Conservation (phyloP, 1,139 yeast genomes). For the Blastobotrys raffinosifermentans region DNA sequence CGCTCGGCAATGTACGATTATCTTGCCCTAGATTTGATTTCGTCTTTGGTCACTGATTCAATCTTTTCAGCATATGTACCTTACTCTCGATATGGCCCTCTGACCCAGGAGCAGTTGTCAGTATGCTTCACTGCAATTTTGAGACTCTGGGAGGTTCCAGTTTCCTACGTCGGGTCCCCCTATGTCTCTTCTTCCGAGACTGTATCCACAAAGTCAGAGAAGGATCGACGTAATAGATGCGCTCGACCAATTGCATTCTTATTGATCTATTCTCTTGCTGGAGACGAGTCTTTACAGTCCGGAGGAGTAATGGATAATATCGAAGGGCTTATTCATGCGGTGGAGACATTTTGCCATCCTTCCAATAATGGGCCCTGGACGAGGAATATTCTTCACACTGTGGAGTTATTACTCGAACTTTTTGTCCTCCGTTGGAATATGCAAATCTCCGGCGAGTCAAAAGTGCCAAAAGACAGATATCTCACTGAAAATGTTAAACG, state of each 20-base stretch:
- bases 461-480: slow-evolving; percentile 38
- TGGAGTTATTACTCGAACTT: slow-evolving; percentile 37
- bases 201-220: slow-evolving; percentile 17
- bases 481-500: slow-evolving; percentile 45
- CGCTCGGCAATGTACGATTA: slow-evolving; percentile 58
- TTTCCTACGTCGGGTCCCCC: slow-evolving; percentile 35
- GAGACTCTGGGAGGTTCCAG: slow-evolving; percentile 35
- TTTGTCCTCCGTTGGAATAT: slow-evolving; percentile 34
- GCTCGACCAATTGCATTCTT: slow-evolving; percentile 46
- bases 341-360: slow-evolving; percentile 87
- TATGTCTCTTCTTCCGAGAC: slow-evolving; percentile 26
- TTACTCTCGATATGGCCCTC: slow-evolving; percentile 52
- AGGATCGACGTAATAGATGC: slow-evolving; percentile 25
- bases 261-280: slow-evolving; percentile 56
- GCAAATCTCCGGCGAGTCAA: slow-evolving; percentile 30
- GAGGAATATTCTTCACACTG: slow-evolving; percentile 56
- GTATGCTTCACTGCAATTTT: slow-evolving; percentile 46
- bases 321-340: slow-evolving; percentile 53
- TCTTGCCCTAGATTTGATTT: slow-evolving; percentile 60
- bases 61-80: slow-evolving; percentile 30
- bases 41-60: slow-evolving; percentile 50
- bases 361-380: slow-evolving; percentile 89
- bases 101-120: slow-evolving; percentile 54
- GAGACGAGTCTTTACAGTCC: slow-evolving; percentile 35
- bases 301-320: slow-evolving; percentile 52